Percentiles rank a stretch among this genome's conserved stretches.
Conservation (phyloP, 495 filamentous ascomycete species). For the Annulohypoxylon stygium region DNA sequence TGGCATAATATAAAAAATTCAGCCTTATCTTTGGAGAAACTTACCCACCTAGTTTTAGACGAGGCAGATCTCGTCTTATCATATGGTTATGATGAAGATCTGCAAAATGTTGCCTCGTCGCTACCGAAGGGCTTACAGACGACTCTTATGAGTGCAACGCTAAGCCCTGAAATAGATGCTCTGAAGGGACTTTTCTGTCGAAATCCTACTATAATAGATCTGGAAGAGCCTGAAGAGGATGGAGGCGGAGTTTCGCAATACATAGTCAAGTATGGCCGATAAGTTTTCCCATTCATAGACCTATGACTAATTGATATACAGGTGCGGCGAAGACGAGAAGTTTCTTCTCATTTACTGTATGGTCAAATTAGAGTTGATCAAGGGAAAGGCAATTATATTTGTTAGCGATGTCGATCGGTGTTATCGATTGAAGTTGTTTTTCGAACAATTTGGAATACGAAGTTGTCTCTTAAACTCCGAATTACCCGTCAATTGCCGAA, state of each 20-base stretch:
- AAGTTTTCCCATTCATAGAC: background rate
- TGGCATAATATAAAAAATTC: conserved; percentile 76
- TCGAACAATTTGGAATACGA: conserved; percentile 96
- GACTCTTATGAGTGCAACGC: conserved; percentile 91
- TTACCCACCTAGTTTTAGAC: conserved; percentile 89
- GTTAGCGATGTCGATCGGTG: conserved; percentile 93
- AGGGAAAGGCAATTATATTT: conserved; percentile 95
- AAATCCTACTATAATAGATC: conserved; percentile 78
- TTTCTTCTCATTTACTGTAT: conserved; percentile 94
- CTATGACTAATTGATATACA: conserved; percentile 48
- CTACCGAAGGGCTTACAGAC: conserved; percentile 90
- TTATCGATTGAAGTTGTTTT: conserved; percentile 93
- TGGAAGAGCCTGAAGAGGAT: conserved; percentile 78
- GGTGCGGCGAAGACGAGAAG: conserved; percentile 95
- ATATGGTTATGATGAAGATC: conserved; percentile 93
- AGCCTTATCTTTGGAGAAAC: conserved; percentile 73
- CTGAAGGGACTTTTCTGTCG: conserved; percentile 89
- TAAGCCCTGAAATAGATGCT: conserved; percentile 86
- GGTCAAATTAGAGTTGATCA: conserved; percentile 93
- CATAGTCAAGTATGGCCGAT: conserved; percentile 74
- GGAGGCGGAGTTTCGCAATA: conserved; percentile 84
- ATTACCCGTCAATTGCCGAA: conserved; percentile 88
- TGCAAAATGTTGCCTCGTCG: conserved; percentile 78
- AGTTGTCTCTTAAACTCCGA: conserved; percentile 96
- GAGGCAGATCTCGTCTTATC: conserved; percentile 95